These are phyloP conservation scores for Pythium dissimile DNA, from an alignment of 352 stramenopile genomes.

Conservation along the genomic window DNA sequence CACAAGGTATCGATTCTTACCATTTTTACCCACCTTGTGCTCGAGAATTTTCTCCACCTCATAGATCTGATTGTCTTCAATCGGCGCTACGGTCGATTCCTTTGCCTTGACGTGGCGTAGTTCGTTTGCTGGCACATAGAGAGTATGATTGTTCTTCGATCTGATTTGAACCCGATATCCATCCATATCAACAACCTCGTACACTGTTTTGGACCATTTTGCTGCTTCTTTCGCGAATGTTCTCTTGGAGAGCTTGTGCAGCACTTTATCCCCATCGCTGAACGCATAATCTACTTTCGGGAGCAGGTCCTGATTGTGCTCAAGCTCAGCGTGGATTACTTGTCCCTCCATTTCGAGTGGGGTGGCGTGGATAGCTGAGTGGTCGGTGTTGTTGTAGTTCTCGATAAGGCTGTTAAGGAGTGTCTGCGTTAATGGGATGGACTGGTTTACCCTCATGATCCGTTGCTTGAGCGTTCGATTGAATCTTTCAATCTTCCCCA, in stretches of 20 bases:
- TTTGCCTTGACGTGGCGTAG: conserved; percentile 18
- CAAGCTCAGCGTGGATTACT: conserved; percentile 14
- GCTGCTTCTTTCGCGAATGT: conserved; percentile 26
- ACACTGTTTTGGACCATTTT: conserved; percentile 15
- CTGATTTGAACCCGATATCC: conserved; percentile 21
- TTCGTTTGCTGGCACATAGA: conserved; percentile 24
- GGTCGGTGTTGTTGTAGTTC: conserved; percentile 37
- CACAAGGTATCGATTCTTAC: conserved; percentile 15
- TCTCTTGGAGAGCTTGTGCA: not conserved
- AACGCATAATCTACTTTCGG: not conserved
- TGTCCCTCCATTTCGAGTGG: conserved; percentile 28
- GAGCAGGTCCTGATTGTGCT: conserved; percentile 19
- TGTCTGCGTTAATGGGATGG: conserved; percentile 15
- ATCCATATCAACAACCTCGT: conserved; percentile 23
- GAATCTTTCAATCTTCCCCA: conserved; percentile 46
- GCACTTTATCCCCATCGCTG: not conserved
- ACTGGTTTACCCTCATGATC: conserved; percentile 24
- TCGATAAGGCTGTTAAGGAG: conserved; percentile 24
- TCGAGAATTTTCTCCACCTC: conserved; percentile 24
- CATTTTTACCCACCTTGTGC: conserved; percentile 20
- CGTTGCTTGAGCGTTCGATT: conserved; percentile 34
- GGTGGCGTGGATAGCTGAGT: conserved; percentile 22
- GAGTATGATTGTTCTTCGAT: conserved; percentile 28
- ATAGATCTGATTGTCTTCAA: conserved; percentile 19
- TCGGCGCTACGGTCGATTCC: conserved; percentile 14